Evolutionary conservation across 2,329 filamentous ascomycete genomes (phyloP).

Genomic region (Capronia coronata): DNA sequence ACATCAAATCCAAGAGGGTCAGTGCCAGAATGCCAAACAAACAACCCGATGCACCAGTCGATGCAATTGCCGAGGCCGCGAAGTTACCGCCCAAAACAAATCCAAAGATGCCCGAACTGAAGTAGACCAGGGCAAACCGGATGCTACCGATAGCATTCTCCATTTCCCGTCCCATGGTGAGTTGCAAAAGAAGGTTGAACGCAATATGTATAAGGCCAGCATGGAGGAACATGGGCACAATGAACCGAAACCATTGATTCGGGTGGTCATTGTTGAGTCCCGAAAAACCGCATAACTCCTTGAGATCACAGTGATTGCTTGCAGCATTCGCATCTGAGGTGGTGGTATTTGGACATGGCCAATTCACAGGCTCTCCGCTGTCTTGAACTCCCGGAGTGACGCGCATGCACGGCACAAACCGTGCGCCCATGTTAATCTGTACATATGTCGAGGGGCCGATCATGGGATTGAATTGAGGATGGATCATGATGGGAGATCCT

Average conservation of each 20-base stretch:
- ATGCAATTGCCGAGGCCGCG: constrained; percentile 71
- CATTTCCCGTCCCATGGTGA: constrained; percentile 87
- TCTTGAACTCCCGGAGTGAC: constrained; percentile 47
- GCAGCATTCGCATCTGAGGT: constrained; percentile 46
- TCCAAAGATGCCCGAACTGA: constrained; percentile 87
- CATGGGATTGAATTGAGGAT: constrained; percentile 91
- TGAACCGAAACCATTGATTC: constrained; percentile 96
- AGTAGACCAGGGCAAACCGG: constrained; percentile 83
- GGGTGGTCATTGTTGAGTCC: constrained; percentile 68
- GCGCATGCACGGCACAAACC: constrained; percentile 93
- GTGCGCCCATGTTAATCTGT: constrained; percentile 93
- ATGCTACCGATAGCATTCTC: constrained; percentile 82
- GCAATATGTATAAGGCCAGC: constrained; percentile 89
- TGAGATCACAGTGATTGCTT: constrained; percentile 62
- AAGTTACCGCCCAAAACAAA: constrained; percentile 94
- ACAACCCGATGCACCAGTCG: constrained; percentile 80
- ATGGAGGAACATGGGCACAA: constrained; percentile 90
- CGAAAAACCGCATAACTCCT: constrained; percentile 74
- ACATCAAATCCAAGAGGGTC: constrained; percentile 79
- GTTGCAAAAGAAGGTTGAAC: constrained; percentile 88
- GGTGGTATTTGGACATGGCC: constrained; percentile 78
- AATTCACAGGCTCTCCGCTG: constrained; percentile 38
- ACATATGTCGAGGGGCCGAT: constrained; percentile 88
- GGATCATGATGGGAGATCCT: constrained; percentile 59
- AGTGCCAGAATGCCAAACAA: constrained; percentile 90